Base-by-base conservation (phyloP, 169 alveolate genomes). In the Cyclospora cayetanensis region DNA sequence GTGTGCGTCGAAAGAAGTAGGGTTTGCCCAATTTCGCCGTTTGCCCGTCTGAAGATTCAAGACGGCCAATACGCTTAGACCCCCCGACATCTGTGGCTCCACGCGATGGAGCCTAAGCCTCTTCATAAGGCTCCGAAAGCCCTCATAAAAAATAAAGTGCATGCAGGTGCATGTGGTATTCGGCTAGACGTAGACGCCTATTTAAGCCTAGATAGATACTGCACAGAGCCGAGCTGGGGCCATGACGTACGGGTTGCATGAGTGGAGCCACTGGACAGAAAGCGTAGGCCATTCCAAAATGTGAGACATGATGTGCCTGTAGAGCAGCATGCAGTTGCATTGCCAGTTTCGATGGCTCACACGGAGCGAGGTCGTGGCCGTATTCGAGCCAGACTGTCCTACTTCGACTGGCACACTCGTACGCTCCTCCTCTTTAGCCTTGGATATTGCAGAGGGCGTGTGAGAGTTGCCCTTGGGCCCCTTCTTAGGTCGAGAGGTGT, bases 281-380 rank as follows among this genome's bases (percentile, higher is more conserved):
- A 98, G 95, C 29, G 99, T 97, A 25, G 99, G 99, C 99, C 99
- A 98, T 50, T 98, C 99, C 46, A 98, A 95, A 65, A 98, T 97
- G 95, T 97, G 97, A 2, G 97, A 95, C 90, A 97, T 72, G 55
- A 98, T 95, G 35, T 98, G 94, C 94, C 97, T 99, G 94, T 98
- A 98, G 89, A 98, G 94, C 89, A 97, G 97, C 60, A 99, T 99
- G 4, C 99, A 96, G 93, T 98, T 98, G 90, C 97, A 96, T 93
- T 98, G 98, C 99, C 99, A 98, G 53, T 97, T 96, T 25, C 93
- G 84, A 76, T 92, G 63, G 90, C 91, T 86, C 74, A 60, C 93
- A 4, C 88, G 90, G 50, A 79, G 34, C 39, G 89, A 79, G 27
- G 89, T 52, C 34, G 89, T 79, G 70, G 89, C 66, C 42, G 72